Conservation (phyloP, 169 alveolate species). For the Eimeria tenella region DNA sequence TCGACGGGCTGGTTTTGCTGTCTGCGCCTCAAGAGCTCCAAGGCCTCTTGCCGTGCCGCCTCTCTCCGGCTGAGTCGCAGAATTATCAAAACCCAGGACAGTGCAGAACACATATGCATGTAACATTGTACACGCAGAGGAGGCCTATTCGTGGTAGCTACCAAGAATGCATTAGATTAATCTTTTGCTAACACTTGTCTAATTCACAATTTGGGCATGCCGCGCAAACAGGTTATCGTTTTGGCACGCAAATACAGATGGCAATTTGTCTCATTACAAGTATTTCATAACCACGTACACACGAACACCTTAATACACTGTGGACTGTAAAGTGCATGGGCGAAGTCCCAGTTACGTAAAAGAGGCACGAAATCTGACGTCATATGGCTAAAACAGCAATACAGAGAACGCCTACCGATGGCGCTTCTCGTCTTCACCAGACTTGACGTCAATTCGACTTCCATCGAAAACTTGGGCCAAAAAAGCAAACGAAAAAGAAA, state of each 20-base stretch:
- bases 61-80: slow-evolving; percentile 44
- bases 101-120: too few species aligned
- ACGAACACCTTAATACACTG: too few species aligned
- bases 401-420: slow-evolving; percentile 36
- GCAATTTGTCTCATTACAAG: too few species aligned
- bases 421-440: slow-evolving; percentile 77
- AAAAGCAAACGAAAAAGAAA: background rate
- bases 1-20: slow-evolving; percentile 38
- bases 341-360: background rate
- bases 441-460: slow-evolving; percentile 70
- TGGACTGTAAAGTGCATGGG: background rate
- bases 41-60: slow-evolving; percentile 39
- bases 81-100: too few species aligned
- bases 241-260: too few species aligned
- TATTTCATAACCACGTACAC: too few species aligned
- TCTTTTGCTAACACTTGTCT: too few species aligned
- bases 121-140: too few species aligned
- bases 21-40: slow-evolving; percentile 18
- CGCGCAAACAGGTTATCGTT: too few species aligned
- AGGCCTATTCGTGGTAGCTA: too few species aligned
- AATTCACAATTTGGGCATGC: too few species aligned
- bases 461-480: slow-evolving; percentile 79
- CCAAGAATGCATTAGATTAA: too few species aligned
- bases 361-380: background rate
- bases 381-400: background rate